A percentile compares a stretch with the other conserved stretches of the same genome.
Evolutionary conservation across 371 early-diverging fungal genomes (phyloP).

Genomic region (Dinochytrium kinnereticum): DNA sequence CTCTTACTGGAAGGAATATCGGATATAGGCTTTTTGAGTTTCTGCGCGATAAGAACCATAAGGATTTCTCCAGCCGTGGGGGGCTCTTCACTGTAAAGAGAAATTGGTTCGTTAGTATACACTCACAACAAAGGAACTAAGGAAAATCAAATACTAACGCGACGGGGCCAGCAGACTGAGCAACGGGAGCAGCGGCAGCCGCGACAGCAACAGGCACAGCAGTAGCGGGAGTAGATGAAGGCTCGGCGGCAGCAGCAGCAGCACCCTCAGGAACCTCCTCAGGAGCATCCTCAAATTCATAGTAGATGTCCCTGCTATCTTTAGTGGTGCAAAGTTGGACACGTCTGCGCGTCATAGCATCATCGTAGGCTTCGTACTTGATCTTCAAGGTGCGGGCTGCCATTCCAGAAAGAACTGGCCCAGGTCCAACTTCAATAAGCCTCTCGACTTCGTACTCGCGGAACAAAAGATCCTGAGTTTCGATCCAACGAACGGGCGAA

Average conservation of each 20-base stretch:
- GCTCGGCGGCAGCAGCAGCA: constrained; percentile 59
- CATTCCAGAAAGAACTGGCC: constrained; percentile 91
- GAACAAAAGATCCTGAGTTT: constrained; percentile 94
- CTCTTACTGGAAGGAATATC: constrained; percentile 80
- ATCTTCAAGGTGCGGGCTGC: constrained; percentile 92
- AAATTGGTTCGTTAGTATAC: not conserved
- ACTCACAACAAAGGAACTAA: constrained; percentile 30
- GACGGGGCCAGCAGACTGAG: constrained; percentile 52
- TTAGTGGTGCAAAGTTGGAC: constrained; percentile 85
- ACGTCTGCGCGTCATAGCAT: constrained; percentile 87
- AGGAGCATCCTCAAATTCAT: constrained; percentile 78
- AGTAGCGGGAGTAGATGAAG: constrained; percentile 62
- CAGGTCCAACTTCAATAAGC: constrained; percentile 91
- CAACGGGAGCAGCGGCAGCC: constrained; percentile 55
- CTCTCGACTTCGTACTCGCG: constrained; percentile 80
- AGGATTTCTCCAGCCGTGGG: constrained; percentile 80
- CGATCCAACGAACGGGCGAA: constrained; percentile 93
- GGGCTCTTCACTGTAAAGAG: constrained; percentile 66
- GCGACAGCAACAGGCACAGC: constrained; percentile 58
- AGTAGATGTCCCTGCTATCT: constrained; percentile 92
- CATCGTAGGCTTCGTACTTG: constrained; percentile 96
- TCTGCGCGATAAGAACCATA: constrained; percentile 86
- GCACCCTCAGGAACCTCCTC: constrained; percentile 58
- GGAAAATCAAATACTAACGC: constrained; percentile 26
- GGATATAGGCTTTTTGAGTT: constrained; percentile 82